A percentile compares a stretch with the other conserved stretches of the same genome.
Conservation (phyloP, 331 rosid genomes). For the Pyracantha coccinea region DNA sequence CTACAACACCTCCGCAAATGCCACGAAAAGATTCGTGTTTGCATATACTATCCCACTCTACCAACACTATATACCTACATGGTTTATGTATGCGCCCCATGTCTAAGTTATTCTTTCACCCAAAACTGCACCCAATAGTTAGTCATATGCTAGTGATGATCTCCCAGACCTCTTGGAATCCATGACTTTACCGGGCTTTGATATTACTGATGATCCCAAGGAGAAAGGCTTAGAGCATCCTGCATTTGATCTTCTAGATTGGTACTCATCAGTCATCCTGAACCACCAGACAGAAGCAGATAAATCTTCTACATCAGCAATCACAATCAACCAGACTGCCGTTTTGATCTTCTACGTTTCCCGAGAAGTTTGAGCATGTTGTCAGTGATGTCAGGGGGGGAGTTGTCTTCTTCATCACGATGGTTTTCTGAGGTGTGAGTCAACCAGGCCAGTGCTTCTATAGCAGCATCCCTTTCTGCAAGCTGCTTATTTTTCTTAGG, state of each 20-base stretch:
- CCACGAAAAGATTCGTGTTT: background rate
- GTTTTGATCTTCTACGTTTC: slow-evolving; percentile 64
- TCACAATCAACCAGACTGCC: slow-evolving; percentile 17
- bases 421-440: slow-evolving; percentile 77
- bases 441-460: slow-evolving; percentile 97
- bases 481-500: slow-evolving; percentile 92
- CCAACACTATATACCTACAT: background rate
- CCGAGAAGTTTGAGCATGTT: slow-evolving; percentile 97
- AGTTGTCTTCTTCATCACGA: slow-evolving; percentile 37
- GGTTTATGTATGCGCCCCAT: background rate
- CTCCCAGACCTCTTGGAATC: background rate
- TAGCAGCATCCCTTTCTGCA: slow-evolving; percentile 94
- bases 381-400: slow-evolving; percentile 75
- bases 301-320: background rate
- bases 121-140: background rate
- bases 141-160: background rate
- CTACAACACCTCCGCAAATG: background rate
- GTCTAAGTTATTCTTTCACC: background rate
- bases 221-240: background rate
- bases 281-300: background rate
- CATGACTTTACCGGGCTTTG: background rate
- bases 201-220: background rate
- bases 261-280: background rate
- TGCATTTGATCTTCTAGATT: background rate
- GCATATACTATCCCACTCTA: background rate